phyloP scores from a whole-genome alignment of 2,329 filamentous ascomycete species.

The Lachnellula arida region DNA sequence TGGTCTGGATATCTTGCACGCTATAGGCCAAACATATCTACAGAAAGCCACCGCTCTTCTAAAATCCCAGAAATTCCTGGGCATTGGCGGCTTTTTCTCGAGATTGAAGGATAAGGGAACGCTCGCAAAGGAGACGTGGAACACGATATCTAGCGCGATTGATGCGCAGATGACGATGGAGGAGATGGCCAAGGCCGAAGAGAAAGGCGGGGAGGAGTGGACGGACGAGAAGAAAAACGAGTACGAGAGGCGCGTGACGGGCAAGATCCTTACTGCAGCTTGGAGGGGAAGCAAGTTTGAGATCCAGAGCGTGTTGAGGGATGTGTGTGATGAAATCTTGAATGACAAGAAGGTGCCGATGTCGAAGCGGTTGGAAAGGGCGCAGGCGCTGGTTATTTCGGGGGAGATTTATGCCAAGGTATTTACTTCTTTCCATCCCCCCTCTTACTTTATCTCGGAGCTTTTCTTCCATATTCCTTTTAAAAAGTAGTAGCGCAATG shows the following conservation, averaged over 20 bases:
- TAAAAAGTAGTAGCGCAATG: not conserved
- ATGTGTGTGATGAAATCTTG: constrained; percentile 87
- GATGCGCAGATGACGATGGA: constrained; percentile 98
- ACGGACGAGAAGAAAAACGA: constrained; percentile 95
- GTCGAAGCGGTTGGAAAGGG: constrained; percentile 83
- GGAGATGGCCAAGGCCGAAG: constrained; percentile 95
- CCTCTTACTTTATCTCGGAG: not conserved
- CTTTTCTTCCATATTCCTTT: not conserved
- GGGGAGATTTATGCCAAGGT: constrained; percentile 89
- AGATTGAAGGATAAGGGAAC: constrained; percentile 94
- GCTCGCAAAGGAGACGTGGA: constrained; percentile 97
- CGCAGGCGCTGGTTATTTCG: constrained; percentile 81
- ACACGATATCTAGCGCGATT: constrained; percentile 91
- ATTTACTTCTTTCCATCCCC: constrained; percentile 29
- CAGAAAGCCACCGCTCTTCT: constrained; percentile 83
- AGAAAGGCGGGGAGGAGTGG: constrained; percentile 94
- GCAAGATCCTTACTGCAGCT: constrained; percentile 94
- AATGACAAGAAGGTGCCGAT: constrained; percentile 74
- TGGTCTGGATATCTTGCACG: constrained; percentile 90
- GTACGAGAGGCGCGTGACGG: constrained; percentile 92
- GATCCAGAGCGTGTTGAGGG: constrained; percentile 90
- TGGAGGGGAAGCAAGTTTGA: constrained; percentile 97
- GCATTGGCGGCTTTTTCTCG: constrained; percentile 91
- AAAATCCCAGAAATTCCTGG: constrained; percentile 94
- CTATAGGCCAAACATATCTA: constrained; percentile 86